Evolutionary conservation across 371 early-diverging fungal genomes (phyloP), one percentile per base, ranked within the genome.

Genomic region (Haplosporangium sp.): DNA sequence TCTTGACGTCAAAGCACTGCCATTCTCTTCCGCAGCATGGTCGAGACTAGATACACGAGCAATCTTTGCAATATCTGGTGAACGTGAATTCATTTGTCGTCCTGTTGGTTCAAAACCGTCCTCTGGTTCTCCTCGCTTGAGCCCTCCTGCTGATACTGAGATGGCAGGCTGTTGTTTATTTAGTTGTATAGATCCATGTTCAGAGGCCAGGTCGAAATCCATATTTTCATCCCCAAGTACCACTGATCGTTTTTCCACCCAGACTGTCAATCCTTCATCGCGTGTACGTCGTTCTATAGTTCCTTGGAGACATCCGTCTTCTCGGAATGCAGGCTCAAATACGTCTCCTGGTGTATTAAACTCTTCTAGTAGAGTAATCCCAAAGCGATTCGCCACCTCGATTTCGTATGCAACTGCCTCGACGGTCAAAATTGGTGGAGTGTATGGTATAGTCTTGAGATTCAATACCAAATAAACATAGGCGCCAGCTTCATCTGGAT

Each of bases 401-500:
- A 81, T 45, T 64, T 81, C 81, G 38, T 81, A 81, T 20, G 81
- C 71, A 11, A 81, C 81, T 0, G 81, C 81, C 56, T 81, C 81
- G 40, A 81, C 81, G 3, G 81, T 81, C 39, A 81, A 61, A 50
- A 81, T 81, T 4, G 81, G 81, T 10, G 81, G 81, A 9, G 81
- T 81, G 47, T 74, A 81, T 3, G 75, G 81, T 8, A 81, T 58
- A 17, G 81, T 81, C 57, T 74, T 81, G 58, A 81, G 75, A 35
- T 81, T 74, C 2, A 81, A 62, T 15, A 81, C 75, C 57, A 81
- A 61, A n/a, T 74, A 81, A 39, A 81, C 81, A 45, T 65, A 68
- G 39, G 81, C 81, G 2, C 81, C 81, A 34, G 81, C 81, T 42
- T 81, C 81, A 35, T 81, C 81, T 19, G 81, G 81, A 20, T 81